Percentiles rank a stretch among this genome's conserved stretches.
These are phyloP conservation scores for Alternaria gaisen DNA, from an alignment of 2,329 filamentous ascomycete genomes.

Conservation along the genomic window DNA sequence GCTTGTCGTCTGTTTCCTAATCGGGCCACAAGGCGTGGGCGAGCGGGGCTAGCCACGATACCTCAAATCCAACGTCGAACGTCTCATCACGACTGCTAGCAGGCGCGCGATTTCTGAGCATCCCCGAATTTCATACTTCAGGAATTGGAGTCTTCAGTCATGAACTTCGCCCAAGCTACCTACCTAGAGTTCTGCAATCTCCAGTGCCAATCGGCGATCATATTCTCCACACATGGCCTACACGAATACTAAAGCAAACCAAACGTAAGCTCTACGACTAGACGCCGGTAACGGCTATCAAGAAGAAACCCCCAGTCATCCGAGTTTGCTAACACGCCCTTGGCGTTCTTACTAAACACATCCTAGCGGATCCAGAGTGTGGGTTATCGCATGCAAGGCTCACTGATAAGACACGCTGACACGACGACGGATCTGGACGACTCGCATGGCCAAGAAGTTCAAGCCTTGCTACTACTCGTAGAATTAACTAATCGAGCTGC, in stretches of 20 bases:
- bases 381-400: conserved; percentile 16
- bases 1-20: conserved; percentile 8
- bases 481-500: not conserved
- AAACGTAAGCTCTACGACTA: not conserved
- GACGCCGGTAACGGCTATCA: conserved; percentile 5
- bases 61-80: not conserved
- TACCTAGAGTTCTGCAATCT: not conserved
- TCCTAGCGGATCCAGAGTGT: conserved; percentile 11
- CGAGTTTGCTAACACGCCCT: not conserved
- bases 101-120: too few relatives aligned
- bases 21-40: conserved; percentile 5
- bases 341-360: conserved; percentile 15
- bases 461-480: conserved; percentile 5
- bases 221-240: not conserved
- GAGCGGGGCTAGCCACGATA: not conserved
- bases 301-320: not conserved
- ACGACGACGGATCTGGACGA: not conserved
- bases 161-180: not conserved
- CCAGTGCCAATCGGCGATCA: not conserved
- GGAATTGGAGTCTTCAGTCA: not conserved
- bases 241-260: not conserved
- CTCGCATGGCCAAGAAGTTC: conserved; percentile 7
- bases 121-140: not conserved
- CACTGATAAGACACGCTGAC: conserved; percentile 21
- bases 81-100: not conserved